These are phyloP conservation scores for Candida dajiaensis DNA, from an alignment of 805 yeast genomes.

Conservation along the genomic window DNA sequence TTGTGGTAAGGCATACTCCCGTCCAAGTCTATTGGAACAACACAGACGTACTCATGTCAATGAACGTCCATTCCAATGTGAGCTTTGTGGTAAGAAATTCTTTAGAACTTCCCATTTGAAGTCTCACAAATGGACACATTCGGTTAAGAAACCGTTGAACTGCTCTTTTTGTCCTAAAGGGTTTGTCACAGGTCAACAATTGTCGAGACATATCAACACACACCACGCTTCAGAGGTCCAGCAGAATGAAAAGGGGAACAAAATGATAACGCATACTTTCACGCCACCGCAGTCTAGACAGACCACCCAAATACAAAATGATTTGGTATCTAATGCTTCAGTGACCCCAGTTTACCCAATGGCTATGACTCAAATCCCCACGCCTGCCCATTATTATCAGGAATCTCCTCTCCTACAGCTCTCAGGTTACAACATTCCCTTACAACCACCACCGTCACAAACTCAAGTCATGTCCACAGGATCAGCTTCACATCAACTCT, in stretches of 20 bases:
- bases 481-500: background rate
- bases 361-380: background rate
- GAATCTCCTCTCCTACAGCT: background rate
- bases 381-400: background rate
- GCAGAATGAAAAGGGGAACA: background rate
- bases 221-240: constrained; percentile 26
- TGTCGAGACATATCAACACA: constrained; percentile 53
- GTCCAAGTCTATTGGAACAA: constrained; percentile 54
- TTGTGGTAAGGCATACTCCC: constrained; percentile 48
- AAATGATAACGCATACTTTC: background rate
- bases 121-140: constrained; percentile 70
- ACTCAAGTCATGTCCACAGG: background rate
- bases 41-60: constrained; percentile 70
- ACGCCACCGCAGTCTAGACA: background rate
- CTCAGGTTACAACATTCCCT: background rate
- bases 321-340: background rate
- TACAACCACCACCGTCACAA: background rate
- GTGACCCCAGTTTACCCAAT: background rate
- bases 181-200: constrained; percentile 52
- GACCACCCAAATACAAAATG: background rate
- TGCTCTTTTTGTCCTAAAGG: constrained; percentile 57
- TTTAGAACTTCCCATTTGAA: constrained; percentile 70
- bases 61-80: constrained; percentile 68
- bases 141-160: constrained; percentile 45
- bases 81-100: constrained; percentile 55